These are phyloP conservation scores for Eucalyptus sp. DNA, from an alignment of 345 rosid species.

Conservation along the genomic window DNA sequence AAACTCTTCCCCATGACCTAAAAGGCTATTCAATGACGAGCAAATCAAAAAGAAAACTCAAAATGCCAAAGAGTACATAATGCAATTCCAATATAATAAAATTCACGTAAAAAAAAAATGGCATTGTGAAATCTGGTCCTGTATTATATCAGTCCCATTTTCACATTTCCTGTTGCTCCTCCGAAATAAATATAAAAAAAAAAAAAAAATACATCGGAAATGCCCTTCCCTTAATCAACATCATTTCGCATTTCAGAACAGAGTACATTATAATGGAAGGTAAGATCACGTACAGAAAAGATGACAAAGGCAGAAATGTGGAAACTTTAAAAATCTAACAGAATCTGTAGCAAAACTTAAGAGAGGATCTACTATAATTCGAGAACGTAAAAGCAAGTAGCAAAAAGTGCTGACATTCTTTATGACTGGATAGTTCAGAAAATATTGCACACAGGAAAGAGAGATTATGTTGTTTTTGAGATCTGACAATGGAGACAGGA, in stretches of 20 bases:
- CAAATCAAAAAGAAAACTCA: neutral
- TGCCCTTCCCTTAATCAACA: neutral
- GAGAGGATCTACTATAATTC: neutral
- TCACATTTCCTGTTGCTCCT: neutral
- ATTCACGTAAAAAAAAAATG: neutral
- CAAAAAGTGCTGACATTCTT: neutral
- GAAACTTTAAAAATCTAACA: neutral
- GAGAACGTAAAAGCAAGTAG: neutral
- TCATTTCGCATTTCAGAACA: neutral
- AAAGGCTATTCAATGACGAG: conserved; percentile 22
- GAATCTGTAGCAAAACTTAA: neutral
- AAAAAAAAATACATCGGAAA: neutral
- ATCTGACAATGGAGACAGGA: neutral
- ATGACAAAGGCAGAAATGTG: neutral
- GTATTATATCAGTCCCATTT: neutral
- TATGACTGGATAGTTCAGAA: neutral
- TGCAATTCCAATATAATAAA: neutral
- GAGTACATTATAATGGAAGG: neutral
- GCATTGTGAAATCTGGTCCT: neutral
- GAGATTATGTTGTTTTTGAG: neutral
- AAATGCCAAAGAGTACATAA: neutral
- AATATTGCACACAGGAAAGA: neutral
- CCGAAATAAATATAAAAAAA: neutral
- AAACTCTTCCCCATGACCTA: conserved; percentile 47
- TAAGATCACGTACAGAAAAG: neutral